Conservation (phyloP, 495 filamentous ascomycete genomes). For the Penicillium goetzii region DNA sequence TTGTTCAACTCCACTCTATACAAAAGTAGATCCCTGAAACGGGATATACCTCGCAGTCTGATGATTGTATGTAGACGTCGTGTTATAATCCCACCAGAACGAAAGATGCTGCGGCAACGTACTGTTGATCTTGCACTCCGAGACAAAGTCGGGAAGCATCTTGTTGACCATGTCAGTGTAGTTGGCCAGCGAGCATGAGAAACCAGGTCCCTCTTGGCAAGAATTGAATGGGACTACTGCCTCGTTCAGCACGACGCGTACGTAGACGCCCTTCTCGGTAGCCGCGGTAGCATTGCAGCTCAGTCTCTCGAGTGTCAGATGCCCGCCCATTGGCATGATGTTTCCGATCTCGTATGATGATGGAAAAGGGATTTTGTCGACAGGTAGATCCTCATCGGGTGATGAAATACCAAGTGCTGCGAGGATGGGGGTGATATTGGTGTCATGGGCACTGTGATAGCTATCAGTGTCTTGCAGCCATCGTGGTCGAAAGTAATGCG, state of each 20-base stretch:
- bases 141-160: conserved; percentile 7
- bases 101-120: conserved; percentile 4
- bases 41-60: conserved; percentile 10
- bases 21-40: conserved; percentile 4
- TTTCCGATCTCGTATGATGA: conserved; percentile 48
- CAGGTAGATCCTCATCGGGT: conserved; percentile 46
- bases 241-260: conserved; percentile 33
- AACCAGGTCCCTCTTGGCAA: conserved; percentile 9
- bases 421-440: conserved; percentile 56
- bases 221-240: conserved; percentile 25
- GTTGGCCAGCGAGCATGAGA: conserved; percentile 10
- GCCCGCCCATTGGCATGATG: conserved; percentile 57
- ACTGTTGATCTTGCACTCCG: conserved; percentile 10
- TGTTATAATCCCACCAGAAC: conserved; percentile 12
- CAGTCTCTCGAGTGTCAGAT: conserved; percentile 52
- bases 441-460: conserved; percentile 52
- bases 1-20: background rate
- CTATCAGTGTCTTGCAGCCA: background rate
- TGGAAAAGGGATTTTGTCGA: conserved; percentile 41
- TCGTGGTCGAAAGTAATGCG: background rate
- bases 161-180: conserved; percentile 8
- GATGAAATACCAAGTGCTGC: conserved; percentile 51
- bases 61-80: conserved; percentile 1
- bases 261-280: conserved; percentile 22
- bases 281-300: conserved; percentile 43